These are phyloP conservation scores for Penicillium polonicum DNA, from an alignment of 2,329 filamentous ascomycete species.

Conservation along the genomic window DNA sequence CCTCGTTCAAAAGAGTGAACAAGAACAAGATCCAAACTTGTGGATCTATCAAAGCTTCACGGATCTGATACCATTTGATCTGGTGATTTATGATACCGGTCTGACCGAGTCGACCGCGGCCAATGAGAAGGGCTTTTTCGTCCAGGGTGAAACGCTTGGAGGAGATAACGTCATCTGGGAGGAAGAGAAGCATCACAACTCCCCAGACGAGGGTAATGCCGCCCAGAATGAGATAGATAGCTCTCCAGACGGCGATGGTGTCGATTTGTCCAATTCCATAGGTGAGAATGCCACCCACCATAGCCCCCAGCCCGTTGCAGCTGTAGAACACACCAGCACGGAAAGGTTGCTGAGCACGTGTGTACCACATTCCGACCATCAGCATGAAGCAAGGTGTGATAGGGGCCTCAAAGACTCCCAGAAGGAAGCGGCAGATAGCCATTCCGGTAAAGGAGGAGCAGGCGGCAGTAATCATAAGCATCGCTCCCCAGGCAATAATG, in stretches of 20 bases:
- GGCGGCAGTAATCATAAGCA: constrained; percentile 47
- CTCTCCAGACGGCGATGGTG: constrained; percentile 46
- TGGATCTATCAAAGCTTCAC: constrained; percentile 47
- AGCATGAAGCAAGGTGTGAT: constrained; percentile 54
- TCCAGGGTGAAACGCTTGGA: constrained; percentile 45
- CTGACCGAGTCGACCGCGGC: constrained; percentile 37
- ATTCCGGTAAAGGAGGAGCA: constrained; percentile 45
- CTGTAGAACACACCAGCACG: constrained; percentile 48
- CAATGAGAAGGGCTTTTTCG: constrained; percentile 47
- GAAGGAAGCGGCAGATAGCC: constrained; percentile 46
- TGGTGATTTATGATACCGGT: constrained; percentile 50
- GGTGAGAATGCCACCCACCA: constrained; percentile 31
- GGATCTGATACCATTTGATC: constrained; percentile 51
- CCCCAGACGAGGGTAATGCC: constrained; percentile 48
- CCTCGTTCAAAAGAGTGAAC: constrained; percentile 53
- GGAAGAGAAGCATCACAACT: constrained; percentile 38
- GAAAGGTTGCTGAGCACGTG: constrained; percentile 48
- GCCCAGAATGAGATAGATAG: constrained; percentile 49
- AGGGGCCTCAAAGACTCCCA: constrained; percentile 50
- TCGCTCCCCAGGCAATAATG: constrained; percentile 45
- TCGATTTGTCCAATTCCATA: constrained; percentile 45
- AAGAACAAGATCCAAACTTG: constrained; percentile 49
- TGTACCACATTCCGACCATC: constrained; percentile 53
- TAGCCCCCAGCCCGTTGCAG: constrained; percentile 42
- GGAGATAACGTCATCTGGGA: constrained; percentile 47